phyloP scores from a whole-genome alignment of 768 basidiomycete species.

The Amanita molliuscula region DNA sequence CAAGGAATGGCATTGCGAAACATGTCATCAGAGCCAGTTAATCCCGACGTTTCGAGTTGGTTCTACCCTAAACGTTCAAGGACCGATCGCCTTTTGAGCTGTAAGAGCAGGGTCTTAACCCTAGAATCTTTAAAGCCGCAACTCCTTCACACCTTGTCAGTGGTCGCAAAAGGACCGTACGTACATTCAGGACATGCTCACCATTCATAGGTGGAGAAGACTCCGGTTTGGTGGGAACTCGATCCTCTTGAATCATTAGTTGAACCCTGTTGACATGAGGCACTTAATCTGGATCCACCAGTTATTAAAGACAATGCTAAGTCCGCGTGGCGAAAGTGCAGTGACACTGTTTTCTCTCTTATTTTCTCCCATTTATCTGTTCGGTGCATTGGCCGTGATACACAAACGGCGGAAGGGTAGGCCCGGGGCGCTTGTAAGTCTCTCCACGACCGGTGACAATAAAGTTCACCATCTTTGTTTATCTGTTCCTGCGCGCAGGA shows the following conservation, averaged over 20 bases:
- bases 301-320: slow-evolving; percentile 7
- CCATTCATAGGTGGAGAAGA: slow-evolving; percentile 5
- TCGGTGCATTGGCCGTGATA: background rate
- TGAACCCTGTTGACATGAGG: slow-evolving; percentile 6
- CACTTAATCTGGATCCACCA: slow-evolving; percentile 5
- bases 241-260: slow-evolving; percentile 4
- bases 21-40: background rate
- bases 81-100: background rate
- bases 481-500: background rate
- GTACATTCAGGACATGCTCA: slow-evolving; percentile 3
- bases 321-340: slow-evolving; percentile 4
- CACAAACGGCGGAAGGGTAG: background rate
- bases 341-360: slow-evolving; percentile 1
- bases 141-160: slow-evolving; percentile 4
- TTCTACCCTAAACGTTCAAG: slow-evolving; percentile 3
- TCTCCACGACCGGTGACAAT: slow-evolving; percentile 2
- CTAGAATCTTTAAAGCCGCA: slow-evolving; percentile 3
- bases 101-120: slow-evolving; percentile 6
- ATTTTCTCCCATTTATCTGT: background rate
- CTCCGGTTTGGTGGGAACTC: slow-evolving; percentile 1
- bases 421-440: background rate
- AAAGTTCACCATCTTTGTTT: background rate
- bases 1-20: background rate
- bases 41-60: slow-evolving; percentile 4
- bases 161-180: slow-evolving; percentile 5